phyloP scores from a whole-genome alignment of 768 basidiomycete species.

The Steccherinum ochraceum region DNA sequence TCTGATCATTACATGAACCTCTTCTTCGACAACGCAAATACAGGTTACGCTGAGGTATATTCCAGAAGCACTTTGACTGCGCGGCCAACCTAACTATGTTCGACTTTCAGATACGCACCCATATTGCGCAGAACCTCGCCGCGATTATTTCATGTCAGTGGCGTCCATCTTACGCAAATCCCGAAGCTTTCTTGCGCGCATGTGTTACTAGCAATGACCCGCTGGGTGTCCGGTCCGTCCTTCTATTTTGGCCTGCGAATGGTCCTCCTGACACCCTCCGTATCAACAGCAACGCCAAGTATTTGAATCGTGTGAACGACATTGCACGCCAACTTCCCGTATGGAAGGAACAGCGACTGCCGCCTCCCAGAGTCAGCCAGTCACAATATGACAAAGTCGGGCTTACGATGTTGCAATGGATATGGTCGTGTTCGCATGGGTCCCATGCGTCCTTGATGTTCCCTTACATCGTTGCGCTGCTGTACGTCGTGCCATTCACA shows the following conservation, averaged over 20 bases:
- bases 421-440: slow-evolving; percentile 72
- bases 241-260: slow-evolving; percentile 4
- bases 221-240: slow-evolving; percentile 48
- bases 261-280: slow-evolving; percentile 2
- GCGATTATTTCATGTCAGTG: slow-evolving; percentile 54
- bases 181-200: slow-evolving; percentile 46
- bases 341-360: slow-evolving; percentile 72
- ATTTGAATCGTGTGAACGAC: slow-evolving; percentile 48
- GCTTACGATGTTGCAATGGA: slow-evolving; percentile 66
- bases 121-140: slow-evolving; percentile 62
- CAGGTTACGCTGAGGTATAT: slow-evolving; percentile 76
- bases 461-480: slow-evolving; percentile 68
- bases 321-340: slow-evolving; percentile 53
- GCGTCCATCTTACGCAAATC: slow-evolving; percentile 59
- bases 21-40: slow-evolving; percentile 71
- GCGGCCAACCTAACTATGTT: neutral
- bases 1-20: slow-evolving; percentile 64
- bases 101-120: slow-evolving; percentile 60
- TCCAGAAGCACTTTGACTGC: neutral
- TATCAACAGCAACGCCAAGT: slow-evolving; percentile 41
- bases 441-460: slow-evolving; percentile 70
- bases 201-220: slow-evolving; percentile 50
- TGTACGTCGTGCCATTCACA: slow-evolving; percentile 45
- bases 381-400: slow-evolving; percentile 90
- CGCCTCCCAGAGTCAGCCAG: slow-evolving; percentile 81